Base-by-base conservation (phyloP, 1,139 yeast genomes). In the Sugiyamaella sp. region DNA sequence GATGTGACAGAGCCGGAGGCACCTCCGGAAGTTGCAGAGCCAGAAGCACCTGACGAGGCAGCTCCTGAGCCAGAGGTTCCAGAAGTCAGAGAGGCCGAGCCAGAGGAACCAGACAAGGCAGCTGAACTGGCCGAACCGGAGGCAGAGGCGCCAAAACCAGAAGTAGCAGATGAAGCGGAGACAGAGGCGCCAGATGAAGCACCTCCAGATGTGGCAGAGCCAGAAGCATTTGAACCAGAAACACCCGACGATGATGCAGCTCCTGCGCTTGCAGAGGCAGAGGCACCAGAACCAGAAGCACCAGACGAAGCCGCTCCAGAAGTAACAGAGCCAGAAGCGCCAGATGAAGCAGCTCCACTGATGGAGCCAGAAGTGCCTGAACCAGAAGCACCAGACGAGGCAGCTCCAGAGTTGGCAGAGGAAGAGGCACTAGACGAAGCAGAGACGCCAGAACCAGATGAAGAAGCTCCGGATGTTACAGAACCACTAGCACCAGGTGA, bases 1-100 rank as follows among this genome's bases (percentile, higher is more conserved):
- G 52, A 40, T 21, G 46, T 24, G 33, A 54, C 46, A 39, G 41
- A 35, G 33, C 24, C 44, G 14, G 20, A 29, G 12, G 52, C 46
- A 6, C 46, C 22, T n/a, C 46, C 49, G 12, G 20, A 54, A 19
- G 27, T 16, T 14, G 48, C 49, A 10, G 49, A 38, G 33, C 54
- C 50, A 29, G 56, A 51, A 37, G 48, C 44, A 25, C 29, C 29
- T 6, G 29, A 25, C 10, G 29, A 25, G 10, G 29, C 29, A 10
- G 29, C 29, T 6, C 29, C 29, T 6, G 29, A 25, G 48, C n/a
- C n/a, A n/a, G n/a, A n/a, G n/a, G n/a, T n/a, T n/a, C n/a, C n/a
- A 8, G 44, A 35, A 21, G 43, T 22, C n/a, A 16, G 22, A 25
- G 38, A n/a, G 29, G 35, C 8, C 14, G 35, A 5, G 14, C 35